phyloP scores from a whole-genome alignment of 2,329 filamentous ascomycete genomes.

The Drechslerella dactyloides region DNA sequence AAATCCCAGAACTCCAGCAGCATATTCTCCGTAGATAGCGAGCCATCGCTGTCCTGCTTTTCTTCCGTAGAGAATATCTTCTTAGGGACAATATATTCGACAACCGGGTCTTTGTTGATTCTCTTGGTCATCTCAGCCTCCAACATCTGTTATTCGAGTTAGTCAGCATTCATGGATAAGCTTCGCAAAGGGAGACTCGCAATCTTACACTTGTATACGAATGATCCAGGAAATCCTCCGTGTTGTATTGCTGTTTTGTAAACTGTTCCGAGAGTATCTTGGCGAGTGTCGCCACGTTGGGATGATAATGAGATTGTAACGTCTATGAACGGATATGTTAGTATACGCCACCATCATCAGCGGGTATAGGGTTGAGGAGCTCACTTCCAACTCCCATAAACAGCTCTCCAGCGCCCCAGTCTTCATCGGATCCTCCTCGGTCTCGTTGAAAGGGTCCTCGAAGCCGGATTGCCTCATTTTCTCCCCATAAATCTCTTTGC shows the following conservation, averaged over 20 bases:
- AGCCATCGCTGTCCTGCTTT: neutral
- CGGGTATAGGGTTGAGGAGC: neutral
- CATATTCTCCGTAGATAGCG: slow-evolving; percentile 12
- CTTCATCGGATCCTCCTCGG: slow-evolving; percentile 80
- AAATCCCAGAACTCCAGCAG: slow-evolving; percentile 50
- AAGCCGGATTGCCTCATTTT: slow-evolving; percentile 68
- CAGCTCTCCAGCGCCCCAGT: slow-evolving; percentile 89
- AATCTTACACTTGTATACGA: slow-evolving; percentile 78
- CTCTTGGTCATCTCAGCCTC: slow-evolving; percentile 83
- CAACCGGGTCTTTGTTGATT: slow-evolving; percentile 81
- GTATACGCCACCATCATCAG: neutral
- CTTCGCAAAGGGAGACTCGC: neutral
- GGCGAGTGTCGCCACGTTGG: slow-evolving; percentile 90
- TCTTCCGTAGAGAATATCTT: slow-evolving; percentile 66
- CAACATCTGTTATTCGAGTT: slow-evolving; percentile 68
- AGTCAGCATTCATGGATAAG: too few relatives aligned
- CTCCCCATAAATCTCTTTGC: slow-evolving; percentile 66
- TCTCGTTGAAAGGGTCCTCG: slow-evolving; percentile 77
- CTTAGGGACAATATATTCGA: slow-evolving; percentile 94
- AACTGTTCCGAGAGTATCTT: slow-evolving; percentile 97
- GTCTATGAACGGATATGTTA: slow-evolving; percentile 59
- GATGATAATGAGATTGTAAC: slow-evolving; percentile 90
- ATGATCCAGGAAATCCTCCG: slow-evolving; percentile 98
- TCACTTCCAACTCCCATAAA: slow-evolving; percentile 85
- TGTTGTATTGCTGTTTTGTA: slow-evolving; percentile 89